Evolutionary conservation across 83 land plant genomes (phyloP).

Genomic region (Isoetes engelmannii): DNA sequence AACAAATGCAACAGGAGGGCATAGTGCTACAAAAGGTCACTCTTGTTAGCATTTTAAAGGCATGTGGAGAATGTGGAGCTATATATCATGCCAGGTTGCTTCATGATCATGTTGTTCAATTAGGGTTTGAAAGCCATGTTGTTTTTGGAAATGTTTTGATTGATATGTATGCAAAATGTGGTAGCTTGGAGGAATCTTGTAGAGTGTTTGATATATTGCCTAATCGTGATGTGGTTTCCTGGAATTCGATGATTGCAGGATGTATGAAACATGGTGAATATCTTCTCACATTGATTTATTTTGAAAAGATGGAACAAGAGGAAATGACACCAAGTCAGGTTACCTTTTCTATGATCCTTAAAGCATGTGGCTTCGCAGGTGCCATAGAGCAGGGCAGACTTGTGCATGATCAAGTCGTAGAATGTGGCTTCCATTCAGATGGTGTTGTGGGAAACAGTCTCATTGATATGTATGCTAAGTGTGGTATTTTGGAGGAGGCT

Average conservation of each 20-base stretch:
- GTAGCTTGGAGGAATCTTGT: slow-evolving; percentile 32
- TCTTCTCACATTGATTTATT: slow-evolving; percentile 16
- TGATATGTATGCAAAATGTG: slow-evolving; percentile 52
- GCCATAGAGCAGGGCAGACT: not conserved
- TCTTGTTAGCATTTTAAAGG: slow-evolving; percentile 10
- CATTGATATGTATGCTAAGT: slow-evolving; percentile 18
- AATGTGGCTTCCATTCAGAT: slow-evolving; percentile 6
- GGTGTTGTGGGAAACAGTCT: slow-evolving; percentile 9
- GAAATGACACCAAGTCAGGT: slow-evolving; percentile 2
- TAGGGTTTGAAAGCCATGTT: not conserved
- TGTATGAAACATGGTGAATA: slow-evolving; percentile 43
- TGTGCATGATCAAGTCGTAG: slow-evolving; percentile 6
- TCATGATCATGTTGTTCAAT: slow-evolving; percentile 10
- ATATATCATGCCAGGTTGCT: slow-evolving; percentile 12
- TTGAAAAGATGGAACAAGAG: slow-evolving; percentile 32
- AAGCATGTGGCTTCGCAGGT: slow-evolving; percentile 1
- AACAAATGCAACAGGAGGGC: slow-evolving; percentile 7
- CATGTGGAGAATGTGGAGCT: slow-evolving; percentile 21
- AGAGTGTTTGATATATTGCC: slow-evolving; percentile 26
- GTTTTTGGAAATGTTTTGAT: slow-evolving; percentile 39
- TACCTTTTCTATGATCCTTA: not conserved
- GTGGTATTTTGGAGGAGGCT: slow-evolving; percentile 9
- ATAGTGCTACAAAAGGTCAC: not conserved
- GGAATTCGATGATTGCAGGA: slow-evolving; percentile 49
- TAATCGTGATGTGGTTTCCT: slow-evolving; percentile 36